These are phyloP conservation scores for Solidago caesia DNA, from an alignment of 129 eudicot genomes.

Conservation along the genomic window DNA sequence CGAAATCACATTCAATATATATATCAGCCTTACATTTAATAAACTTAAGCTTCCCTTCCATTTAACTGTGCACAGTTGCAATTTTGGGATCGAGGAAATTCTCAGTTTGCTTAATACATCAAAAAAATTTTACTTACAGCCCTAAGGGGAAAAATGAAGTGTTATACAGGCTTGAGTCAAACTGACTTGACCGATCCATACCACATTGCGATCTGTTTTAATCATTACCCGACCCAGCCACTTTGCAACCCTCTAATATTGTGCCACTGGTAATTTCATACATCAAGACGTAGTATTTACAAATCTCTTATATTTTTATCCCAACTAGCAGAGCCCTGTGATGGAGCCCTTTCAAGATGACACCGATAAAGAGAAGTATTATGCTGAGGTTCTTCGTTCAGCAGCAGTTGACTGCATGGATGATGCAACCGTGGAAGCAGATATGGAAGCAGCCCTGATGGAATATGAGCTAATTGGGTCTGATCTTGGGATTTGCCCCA, in stretches of 20 bases:
- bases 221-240: too few relatives aligned
- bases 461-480: slow-evolving; percentile 47
- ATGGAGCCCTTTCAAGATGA: slow-evolving; percentile 75
- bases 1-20: too few relatives aligned
- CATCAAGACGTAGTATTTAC: not conserved
- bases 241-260: not conserved
- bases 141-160: too few relatives aligned
- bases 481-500: slow-evolving; percentile 80
- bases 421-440: slow-evolving; percentile 57
- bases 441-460: slow-evolving; percentile 72
- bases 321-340: slow-evolving; percentile 56
- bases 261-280: not conserved
- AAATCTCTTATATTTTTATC: not conserved
- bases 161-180: too few relatives aligned
- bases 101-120: too few relatives aligned
- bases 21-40: too few relatives aligned
- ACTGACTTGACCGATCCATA: too few relatives aligned
- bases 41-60: too few relatives aligned
- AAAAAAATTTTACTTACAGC: too few relatives aligned
- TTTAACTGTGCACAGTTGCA: too few relatives aligned
- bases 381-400: slow-evolving; percentile 44
- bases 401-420: slow-evolving; percentile 47
- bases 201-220: too few relatives aligned
- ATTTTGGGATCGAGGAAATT: too few relatives aligned
- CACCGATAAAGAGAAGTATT: slow-evolving; percentile 61